Evolutionary conservation across 1,139 yeast genomes (phyloP).

Genomic region (Casaregolazyma suthepensis): DNA sequence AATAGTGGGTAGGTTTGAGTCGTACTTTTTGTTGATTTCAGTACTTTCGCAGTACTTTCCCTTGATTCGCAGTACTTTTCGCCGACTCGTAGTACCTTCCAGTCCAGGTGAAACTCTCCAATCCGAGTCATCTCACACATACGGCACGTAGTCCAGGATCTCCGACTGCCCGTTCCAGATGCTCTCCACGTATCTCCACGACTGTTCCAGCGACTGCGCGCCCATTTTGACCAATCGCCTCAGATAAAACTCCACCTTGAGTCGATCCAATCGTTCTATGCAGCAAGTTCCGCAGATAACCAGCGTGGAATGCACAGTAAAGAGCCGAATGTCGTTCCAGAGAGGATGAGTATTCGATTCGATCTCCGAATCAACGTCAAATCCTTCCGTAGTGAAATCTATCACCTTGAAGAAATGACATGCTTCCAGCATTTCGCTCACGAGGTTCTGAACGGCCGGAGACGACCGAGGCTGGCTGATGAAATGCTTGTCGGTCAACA

Average conservation of each 20-base stretch:
- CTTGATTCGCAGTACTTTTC: too few relatives aligned
- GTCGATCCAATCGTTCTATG: not conserved
- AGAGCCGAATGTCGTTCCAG: not conserved
- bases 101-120: too few relatives aligned
- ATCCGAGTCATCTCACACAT: not conserved
- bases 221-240: not conserved
- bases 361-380: not conserved
- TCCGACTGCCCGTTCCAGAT: not conserved
- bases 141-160: not conserved
- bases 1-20: not conserved
- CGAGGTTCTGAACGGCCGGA: not conserved
- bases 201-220: not conserved
- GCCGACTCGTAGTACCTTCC: too few relatives aligned
- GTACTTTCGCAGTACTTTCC: too few relatives aligned
- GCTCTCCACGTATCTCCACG: not conserved
- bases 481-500: not conserved
- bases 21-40: too few relatives aligned
- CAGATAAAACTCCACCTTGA: not conserved
- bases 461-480: not conserved
- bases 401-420: not conserved
- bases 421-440: not conserved
- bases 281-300: not conserved
- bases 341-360: not conserved
- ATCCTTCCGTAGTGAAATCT: not conserved
- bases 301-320: not conserved